Percentiles rank a stretch among this genome's conserved stretches.
Conservation (phyloP, 495 filamentous ascomycete genomes). For the Monascus purpureus region DNA sequence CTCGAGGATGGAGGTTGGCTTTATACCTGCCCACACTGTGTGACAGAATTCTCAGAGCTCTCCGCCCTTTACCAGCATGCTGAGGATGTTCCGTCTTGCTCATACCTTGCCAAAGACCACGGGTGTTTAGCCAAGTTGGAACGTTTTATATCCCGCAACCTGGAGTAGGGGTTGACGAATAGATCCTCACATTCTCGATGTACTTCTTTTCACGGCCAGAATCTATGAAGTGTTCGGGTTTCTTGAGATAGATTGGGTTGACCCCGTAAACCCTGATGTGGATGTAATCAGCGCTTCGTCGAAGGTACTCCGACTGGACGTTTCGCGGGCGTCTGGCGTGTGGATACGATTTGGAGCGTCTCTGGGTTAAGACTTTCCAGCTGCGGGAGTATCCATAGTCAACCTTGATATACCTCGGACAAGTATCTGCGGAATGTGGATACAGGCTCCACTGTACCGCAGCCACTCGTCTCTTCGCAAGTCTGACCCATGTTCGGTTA, state of each 20-base stretch:
- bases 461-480: conserved; percentile 1
- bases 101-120: no score
- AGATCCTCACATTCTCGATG: neutral
- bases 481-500: conserved; percentile 1
- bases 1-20: no score
- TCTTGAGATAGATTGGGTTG: neutral
- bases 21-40: no score
- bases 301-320: no score
- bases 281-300: no score
- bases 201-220: neutral
- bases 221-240: neutral
- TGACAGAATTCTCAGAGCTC: no score
- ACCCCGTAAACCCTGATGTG: neutral
- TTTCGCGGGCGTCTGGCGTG: no score
- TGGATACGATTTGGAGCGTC: neutral
- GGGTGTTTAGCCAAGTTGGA: no score
- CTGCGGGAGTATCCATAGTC: conserved; percentile 1
- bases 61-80: no score
- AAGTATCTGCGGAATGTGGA: conserved; percentile 1
- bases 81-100: no score
- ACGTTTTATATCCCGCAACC: no score
- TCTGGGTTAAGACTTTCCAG: conserved; percentile 1
- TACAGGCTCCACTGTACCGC: conserved; percentile 1
- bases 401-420: conserved; percentile 1
- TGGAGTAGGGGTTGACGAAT: no score